Percentiles rank a stretch among this genome's conserved stretches.
Evolutionary conservation across 2,329 filamentous ascomycete species (phyloP).

Genomic region (Aplosporella prunicola): DNA sequence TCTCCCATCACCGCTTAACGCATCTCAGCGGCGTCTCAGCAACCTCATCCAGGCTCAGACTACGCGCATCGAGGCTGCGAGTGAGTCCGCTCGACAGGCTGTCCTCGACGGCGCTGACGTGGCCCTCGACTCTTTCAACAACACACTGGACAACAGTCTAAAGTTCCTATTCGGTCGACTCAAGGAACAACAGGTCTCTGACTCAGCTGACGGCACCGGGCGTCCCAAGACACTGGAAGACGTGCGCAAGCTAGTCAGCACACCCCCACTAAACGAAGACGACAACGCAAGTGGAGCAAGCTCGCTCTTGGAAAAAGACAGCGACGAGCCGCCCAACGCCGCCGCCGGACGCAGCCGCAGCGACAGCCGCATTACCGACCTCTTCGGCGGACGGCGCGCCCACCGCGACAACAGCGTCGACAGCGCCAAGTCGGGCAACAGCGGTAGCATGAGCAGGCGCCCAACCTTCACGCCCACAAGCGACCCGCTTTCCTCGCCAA

Average conservation of each 20-base stretch:
- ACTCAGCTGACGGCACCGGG: conserved; percentile 2
- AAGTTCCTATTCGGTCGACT: conserved; percentile 86
- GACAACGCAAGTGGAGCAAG: conserved; percentile 46
- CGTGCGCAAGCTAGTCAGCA: conserved; percentile 77
- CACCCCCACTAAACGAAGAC: conserved; percentile 44
- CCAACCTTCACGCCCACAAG: conserved; percentile 37
- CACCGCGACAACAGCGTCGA: conserved; percentile 68
- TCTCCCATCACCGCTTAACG: conserved; percentile 26
- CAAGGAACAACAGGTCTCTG: conserved; percentile 52
- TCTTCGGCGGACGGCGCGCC: conserved; percentile 58
- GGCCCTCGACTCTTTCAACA: conserved; percentile 83
- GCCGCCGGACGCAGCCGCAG: conserved; percentile 42
- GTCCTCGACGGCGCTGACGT: conserved; percentile 79
- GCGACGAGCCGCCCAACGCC: conserved; percentile 12
- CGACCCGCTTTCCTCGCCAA: conserved; percentile 9
- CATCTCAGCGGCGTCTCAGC: conserved; percentile 68
- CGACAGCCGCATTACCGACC: conserved; percentile 43
- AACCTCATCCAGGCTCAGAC: conserved; percentile 79
- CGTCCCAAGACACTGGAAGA: conserved; percentile 73
- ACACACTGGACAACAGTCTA: conserved; percentile 82
- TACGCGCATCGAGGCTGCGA: conserved; percentile 69
- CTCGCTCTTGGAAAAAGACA: conserved; percentile 37
- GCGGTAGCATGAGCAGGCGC: conserved; percentile 51
- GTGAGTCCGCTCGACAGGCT: conserved; percentile 62
- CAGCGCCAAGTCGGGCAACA: conserved; percentile 56